A percentile compares a stretch with the other conserved stretches of the same genome.
Evolutionary conservation across 495 filamentous ascomycete genomes (phyloP).

Genomic region (Hyaloscypha bicolor): DNA sequence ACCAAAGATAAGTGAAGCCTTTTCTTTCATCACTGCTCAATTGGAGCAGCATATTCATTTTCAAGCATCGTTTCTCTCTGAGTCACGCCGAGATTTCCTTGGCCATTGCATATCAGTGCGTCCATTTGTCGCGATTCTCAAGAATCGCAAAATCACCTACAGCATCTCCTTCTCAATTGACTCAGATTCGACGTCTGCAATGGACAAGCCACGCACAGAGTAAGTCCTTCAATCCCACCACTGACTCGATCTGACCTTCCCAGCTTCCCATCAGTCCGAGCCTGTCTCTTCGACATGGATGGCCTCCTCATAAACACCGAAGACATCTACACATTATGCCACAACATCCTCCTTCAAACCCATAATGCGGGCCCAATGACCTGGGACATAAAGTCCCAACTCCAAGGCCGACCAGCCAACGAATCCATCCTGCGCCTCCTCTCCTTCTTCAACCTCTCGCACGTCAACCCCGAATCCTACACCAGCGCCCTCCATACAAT

Average conservation of each 20-base stretch:
- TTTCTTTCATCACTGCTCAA: background rate
- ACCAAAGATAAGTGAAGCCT: background rate
- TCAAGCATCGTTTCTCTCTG: conserved; percentile 9
- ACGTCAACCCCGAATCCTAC: conserved; percentile 65
- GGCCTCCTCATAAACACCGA: conserved; percentile 95
- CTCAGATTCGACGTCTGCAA: background rate
- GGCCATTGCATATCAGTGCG: conserved; percentile 14
- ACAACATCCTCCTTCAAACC: conserved; percentile 77
- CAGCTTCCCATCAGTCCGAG: conserved; percentile 71
- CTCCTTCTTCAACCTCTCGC: conserved; percentile 83
- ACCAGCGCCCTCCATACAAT: conserved; percentile 55
- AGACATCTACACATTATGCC: conserved; percentile 83
- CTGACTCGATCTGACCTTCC: conserved; percentile 7
- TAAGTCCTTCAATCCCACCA: conserved; percentile 1
- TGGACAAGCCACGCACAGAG: conserved; percentile 27
- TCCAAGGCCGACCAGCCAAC: conserved; percentile 84
- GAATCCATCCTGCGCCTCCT: conserved; percentile 55
- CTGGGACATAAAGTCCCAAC: conserved; percentile 89
- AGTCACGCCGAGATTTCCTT: conserved; percentile 20
- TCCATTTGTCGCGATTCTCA: background rate
- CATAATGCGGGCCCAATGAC: conserved; percentile 76
- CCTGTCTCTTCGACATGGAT: conserved; percentile 98
- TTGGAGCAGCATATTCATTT: background rate
- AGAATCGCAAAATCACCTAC: background rate
- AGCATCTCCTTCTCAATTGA: background rate